These are phyloP conservation scores for Arabidopsis suecica DNA, from an alignment of 345 rosid species.

Conservation along the genomic window DNA sequence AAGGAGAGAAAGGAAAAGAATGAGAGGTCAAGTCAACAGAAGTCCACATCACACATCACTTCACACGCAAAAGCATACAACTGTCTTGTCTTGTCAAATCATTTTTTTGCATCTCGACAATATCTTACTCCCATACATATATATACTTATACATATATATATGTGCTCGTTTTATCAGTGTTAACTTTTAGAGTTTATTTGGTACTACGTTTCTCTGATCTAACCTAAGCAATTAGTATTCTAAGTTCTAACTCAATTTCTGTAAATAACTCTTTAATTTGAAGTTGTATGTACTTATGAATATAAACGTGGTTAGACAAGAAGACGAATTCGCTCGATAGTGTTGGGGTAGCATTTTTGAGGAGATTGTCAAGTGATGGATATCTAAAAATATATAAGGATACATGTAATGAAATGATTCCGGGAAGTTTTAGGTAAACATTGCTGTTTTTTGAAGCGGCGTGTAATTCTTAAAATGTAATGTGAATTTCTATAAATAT, in stretches of 20 bases:
- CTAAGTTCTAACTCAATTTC: background rate
- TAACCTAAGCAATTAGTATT: constrained; percentile 4
- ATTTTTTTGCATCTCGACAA: constrained; percentile 40
- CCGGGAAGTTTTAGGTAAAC: background rate
- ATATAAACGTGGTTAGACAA: background rate
- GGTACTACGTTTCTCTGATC: background rate
- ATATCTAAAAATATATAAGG: background rate
- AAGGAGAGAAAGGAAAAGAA: background rate
- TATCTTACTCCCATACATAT: constrained; percentile 29
- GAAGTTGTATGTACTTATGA: background rate
- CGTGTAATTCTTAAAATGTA: background rate
- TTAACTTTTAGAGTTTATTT: background rate
- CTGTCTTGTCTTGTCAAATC: constrained; percentile 49
- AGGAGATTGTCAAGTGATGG: too few relatives aligned
- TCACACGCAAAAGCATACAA: constrained; percentile 41
- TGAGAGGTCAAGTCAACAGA: constrained; percentile 46
- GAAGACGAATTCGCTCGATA: background rate
- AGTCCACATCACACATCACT: constrained; percentile 46
- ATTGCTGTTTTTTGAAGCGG: background rate
- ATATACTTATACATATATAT: constrained; percentile 3
- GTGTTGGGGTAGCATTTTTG: background rate
- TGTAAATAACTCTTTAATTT: background rate
- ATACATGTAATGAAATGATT: background rate
- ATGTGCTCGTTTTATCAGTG: background rate
- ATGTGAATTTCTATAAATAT: background rate